Evolutionary conservation across 2,329 filamentous ascomycete genomes (phyloP).

Genomic region (Coniosporium uncinatum): DNA sequence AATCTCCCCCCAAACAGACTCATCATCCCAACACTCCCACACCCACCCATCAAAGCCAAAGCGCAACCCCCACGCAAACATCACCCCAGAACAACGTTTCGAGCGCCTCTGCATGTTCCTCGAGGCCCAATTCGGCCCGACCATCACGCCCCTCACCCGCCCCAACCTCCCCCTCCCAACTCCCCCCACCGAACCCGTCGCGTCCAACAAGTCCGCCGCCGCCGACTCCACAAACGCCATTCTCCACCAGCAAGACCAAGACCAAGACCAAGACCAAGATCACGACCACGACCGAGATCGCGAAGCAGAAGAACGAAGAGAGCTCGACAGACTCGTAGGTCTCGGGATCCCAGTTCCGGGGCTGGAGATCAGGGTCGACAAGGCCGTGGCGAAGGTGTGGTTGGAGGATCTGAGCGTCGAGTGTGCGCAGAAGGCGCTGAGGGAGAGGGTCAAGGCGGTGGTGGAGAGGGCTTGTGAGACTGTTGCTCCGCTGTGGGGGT

Average conservation of each 20-base stretch:
- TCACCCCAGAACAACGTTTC: conserved; percentile 71
- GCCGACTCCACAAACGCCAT: conserved; percentile 6
- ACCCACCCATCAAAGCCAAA: conserved; percentile 25
- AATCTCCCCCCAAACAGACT: background rate
- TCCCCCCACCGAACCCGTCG: conserved; percentile 9
- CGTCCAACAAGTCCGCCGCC: background rate
- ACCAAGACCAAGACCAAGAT: background rate
- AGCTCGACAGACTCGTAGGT: conserved; percentile 74
- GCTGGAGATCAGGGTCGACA: conserved; percentile 60
- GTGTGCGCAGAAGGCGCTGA: conserved; percentile 66
- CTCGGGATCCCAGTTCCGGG: conserved; percentile 90
- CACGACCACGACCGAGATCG: conserved; percentile 7
- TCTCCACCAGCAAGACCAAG: conserved; percentile 4
- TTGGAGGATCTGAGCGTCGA: conserved; percentile 90
- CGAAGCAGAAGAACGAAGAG: conserved; percentile 30
- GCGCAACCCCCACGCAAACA: conserved; percentile 68
- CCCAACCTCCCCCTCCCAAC: conserved; percentile 31
- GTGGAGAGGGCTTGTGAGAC: conserved; percentile 88
- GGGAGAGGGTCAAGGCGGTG: conserved; percentile 81
- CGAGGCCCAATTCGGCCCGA: conserved; percentile 89
- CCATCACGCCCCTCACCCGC: conserved; percentile 68
- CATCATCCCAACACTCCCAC: conserved; percentile 27
- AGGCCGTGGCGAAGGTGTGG: conserved; percentile 68
- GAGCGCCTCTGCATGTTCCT: conserved; percentile 91
- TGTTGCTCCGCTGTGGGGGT: conserved; percentile 61